A percentile compares a stretch with the other conserved stretches of the same genome.
phyloP scores from a whole-genome alignment of 106 monocot species.

The Posidonia australis region DNA sequence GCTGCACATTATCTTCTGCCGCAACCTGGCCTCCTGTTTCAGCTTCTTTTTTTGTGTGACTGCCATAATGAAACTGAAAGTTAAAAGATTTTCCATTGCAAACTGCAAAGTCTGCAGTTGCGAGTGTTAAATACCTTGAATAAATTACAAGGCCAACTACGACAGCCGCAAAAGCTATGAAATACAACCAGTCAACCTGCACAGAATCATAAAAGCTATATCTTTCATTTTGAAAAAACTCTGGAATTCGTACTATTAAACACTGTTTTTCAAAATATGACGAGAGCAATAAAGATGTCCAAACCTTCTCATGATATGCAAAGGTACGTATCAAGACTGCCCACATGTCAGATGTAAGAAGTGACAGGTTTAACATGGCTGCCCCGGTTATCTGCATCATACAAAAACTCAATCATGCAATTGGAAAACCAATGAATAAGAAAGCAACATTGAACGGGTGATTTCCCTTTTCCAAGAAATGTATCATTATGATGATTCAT shows the following conservation, averaged over 20 bases:
- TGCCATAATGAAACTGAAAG: slow-evolving; percentile 5
- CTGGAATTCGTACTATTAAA: background rate
- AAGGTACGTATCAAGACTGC: slow-evolving; percentile 87
- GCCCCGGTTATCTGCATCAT: slow-evolving; percentile 74
- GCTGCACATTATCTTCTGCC: too few species aligned
- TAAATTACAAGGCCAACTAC: slow-evolving; percentile 56
- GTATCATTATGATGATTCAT: background rate
- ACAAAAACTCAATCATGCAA: background rate
- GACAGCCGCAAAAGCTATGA: slow-evolving; percentile 67
- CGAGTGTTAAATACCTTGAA: slow-evolving; percentile 34
- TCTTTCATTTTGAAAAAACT: background rate
- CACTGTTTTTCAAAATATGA: background rate
- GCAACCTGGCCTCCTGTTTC: slow-evolving; percentile 5
- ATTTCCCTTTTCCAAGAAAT: background rate
- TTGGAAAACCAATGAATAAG: background rate
- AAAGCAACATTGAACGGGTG: background rate
- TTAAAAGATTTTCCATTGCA: background rate
- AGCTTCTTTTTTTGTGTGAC: slow-evolving; percentile 22
- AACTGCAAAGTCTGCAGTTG: background rate
- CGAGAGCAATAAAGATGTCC: background rate
- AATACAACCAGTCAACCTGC: slow-evolving; percentile 97
- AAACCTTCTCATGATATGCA: slow-evolving; percentile 81
- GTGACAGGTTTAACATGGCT: slow-evolving; percentile 82
- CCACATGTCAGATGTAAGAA: slow-evolving; percentile 97
- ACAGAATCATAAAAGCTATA: background rate